A percentile compares a stretch with the other conserved stretches of the same genome.
These are phyloP conservation scores for Buddleja alternifolia DNA, from an alignment of 257 asterid species.

Conservation along the genomic window DNA sequence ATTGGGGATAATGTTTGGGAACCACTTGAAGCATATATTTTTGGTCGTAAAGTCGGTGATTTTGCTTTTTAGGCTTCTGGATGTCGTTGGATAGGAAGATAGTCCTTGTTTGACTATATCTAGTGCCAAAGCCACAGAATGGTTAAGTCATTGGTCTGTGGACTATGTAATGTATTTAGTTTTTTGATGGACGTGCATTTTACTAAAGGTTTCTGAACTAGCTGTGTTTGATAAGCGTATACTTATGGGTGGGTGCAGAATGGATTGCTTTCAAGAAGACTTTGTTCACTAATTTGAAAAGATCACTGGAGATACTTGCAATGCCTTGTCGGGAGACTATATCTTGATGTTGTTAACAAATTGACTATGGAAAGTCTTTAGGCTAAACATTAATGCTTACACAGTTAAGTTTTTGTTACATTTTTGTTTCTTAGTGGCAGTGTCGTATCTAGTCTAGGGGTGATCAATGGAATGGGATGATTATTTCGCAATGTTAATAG, in stretches of 20 bases:
- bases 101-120: neutral
- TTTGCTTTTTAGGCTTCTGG: neutral
- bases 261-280: neutral
- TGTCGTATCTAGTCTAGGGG: neutral
- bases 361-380: neutral
- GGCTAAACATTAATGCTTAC: neutral
- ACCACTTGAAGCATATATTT: neutral
- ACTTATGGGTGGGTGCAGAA: neutral
- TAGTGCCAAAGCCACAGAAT: neutral
- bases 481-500: neutral
- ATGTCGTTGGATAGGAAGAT: neutral
- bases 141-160: neutral
- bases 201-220: neutral
- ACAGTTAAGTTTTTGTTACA: neutral
- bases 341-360: neutral
- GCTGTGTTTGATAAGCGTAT: neutral
- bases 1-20: constrained; percentile 12
- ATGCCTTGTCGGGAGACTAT: neutral
- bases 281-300: constrained; percentile 3
- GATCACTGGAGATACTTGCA: neutral
- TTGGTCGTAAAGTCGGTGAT: neutral
- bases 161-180: neutral
- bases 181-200: neutral
- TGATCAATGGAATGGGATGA: neutral
- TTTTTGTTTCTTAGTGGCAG: neutral